phyloP scores from a whole-genome alignment of 306 rosid genomes.

The Quercus wislizeni region DNA sequence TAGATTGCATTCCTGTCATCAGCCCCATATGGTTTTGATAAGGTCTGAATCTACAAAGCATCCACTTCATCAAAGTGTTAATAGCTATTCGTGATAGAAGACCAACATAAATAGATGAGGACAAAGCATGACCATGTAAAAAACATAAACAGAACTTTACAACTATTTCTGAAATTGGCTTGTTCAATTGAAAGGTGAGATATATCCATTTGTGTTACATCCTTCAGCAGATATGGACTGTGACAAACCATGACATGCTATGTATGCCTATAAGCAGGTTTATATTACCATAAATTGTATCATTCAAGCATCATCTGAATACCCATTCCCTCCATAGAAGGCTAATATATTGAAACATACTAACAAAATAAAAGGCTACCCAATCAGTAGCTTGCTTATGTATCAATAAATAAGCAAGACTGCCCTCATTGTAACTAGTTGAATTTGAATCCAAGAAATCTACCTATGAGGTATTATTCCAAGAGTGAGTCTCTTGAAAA shows the following conservation, averaged over 20 bases:
- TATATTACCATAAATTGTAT: background rate
- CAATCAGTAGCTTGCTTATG: too few species aligned
- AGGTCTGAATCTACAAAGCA: background rate
- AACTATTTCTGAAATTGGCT: slow-evolving; percentile 8
- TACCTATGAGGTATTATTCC: too few species aligned
- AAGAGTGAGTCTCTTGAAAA: too few species aligned
- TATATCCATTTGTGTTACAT: too few species aligned
- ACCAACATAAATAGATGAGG: background rate
- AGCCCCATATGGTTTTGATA: slow-evolving; percentile 1
- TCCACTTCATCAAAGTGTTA: background rate
- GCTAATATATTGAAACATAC: too few species aligned
- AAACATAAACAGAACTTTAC: slow-evolving; percentile 5
- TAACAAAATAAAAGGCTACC: too few species aligned
- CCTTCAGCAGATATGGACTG: background rate
- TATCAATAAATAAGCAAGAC: too few species aligned
- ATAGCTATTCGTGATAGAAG: background rate
- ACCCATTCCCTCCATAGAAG: background rate
- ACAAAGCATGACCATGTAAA: background rate
- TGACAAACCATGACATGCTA: background rate
- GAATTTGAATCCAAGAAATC: too few species aligned
- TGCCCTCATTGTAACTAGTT: too few species aligned
- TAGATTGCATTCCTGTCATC: slow-evolving; percentile 21
- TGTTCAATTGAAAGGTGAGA: background rate
- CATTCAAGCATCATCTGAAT: background rate
- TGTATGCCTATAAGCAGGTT: background rate